Percentiles rank a stretch among this genome's conserved stretches.
Conservation (phyloP, 768 basidiomycete species). For the Russula olivacea region DNA sequence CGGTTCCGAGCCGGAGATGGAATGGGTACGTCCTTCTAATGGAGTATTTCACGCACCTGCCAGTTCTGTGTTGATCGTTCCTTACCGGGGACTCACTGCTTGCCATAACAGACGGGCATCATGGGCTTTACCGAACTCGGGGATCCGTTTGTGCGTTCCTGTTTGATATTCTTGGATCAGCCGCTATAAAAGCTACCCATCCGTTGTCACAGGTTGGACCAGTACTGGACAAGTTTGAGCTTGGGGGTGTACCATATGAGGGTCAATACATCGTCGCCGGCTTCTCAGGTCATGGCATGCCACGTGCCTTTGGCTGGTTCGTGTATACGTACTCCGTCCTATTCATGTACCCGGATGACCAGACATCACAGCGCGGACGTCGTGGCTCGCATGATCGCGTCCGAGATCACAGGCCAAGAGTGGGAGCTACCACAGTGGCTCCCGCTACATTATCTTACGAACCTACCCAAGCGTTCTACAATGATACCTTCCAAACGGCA, state of each 20-base stretch:
- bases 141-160: constrained; percentile 59
- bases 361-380: constrained; percentile 49
- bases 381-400: constrained; percentile 51
- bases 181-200: not conserved
- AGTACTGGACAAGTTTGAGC: constrained; percentile 35
- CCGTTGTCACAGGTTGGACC: constrained; percentile 50
- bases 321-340: constrained; percentile 24
- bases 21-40: constrained; percentile 57
- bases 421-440: constrained; percentile 61
- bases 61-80: not conserved
- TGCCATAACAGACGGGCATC: constrained; percentile 59
- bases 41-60: not conserved
- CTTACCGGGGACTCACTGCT: not conserved
- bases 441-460: constrained; percentile 39
- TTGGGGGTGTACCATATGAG: constrained; percentile 30
- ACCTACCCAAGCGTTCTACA: not conserved
- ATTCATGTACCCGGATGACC: not conserved
- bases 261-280: constrained; percentile 73
- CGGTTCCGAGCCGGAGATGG: constrained; percentile 56
- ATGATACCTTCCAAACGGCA: not conserved
- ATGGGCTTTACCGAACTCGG: constrained; percentile 63
- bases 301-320: constrained; percentile 66
- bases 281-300: constrained; percentile 77
- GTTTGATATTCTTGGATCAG: not conserved
- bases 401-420: constrained; percentile 38